Conservation (phyloP, 257 asterid genomes). For the Nicotiana sylvestris region DNA sequence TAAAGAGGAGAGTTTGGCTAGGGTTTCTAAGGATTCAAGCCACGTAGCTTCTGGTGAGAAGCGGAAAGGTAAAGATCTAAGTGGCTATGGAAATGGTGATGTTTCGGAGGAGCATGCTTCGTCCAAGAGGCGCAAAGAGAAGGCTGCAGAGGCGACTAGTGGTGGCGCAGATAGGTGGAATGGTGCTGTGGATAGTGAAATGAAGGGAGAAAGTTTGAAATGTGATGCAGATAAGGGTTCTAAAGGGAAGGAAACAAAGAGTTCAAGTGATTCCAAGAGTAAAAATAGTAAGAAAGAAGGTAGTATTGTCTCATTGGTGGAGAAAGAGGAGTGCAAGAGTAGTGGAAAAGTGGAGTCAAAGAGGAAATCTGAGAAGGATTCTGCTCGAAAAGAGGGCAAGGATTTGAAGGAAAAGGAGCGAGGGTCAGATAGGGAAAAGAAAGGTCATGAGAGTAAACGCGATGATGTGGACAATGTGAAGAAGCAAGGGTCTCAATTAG, state of each 20-base stretch:
- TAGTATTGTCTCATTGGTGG: slow-evolving; percentile 41
- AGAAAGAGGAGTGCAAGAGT: slow-evolving; percentile 58
- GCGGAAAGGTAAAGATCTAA: slow-evolving; percentile 69
- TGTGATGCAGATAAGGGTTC: slow-evolving; percentile 36
- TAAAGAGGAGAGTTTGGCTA: slow-evolving; percentile 45
- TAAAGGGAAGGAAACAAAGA: slow-evolving; percentile 59
- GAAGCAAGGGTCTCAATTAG: slow-evolving; percentile 51
- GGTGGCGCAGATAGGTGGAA: slow-evolving; percentile 74
- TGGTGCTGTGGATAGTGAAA: slow-evolving; percentile 64
- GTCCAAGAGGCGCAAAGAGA: slow-evolving; percentile 79
- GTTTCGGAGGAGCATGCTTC: slow-evolving; percentile 63
- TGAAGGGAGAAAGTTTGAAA: slow-evolving; percentile 44
- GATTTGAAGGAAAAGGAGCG: slow-evolving; percentile 74
- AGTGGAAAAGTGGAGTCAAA: slow-evolving; percentile 61
- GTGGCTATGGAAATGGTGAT: slow-evolving; percentile 60
- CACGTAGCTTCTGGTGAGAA: slow-evolving; percentile 72
- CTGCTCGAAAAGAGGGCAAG: slow-evolving; percentile 63
- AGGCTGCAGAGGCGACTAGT: slow-evolving; percentile 26
- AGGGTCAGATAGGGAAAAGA: slow-evolving; percentile 69
- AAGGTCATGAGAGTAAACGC: slow-evolving; percentile 48
- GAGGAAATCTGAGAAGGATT: slow-evolving; percentile 82
- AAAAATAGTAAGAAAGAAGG: slow-evolving; percentile 66
- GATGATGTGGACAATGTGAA: slow-evolving; percentile 48
- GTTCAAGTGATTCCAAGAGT: slow-evolving; percentile 50
- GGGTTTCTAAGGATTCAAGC: slow-evolving; percentile 49